These are phyloP conservation scores for Xylaria telfairii DNA, from an alignment of 495 filamentous ascomycete genomes.

Conservation along the genomic window DNA sequence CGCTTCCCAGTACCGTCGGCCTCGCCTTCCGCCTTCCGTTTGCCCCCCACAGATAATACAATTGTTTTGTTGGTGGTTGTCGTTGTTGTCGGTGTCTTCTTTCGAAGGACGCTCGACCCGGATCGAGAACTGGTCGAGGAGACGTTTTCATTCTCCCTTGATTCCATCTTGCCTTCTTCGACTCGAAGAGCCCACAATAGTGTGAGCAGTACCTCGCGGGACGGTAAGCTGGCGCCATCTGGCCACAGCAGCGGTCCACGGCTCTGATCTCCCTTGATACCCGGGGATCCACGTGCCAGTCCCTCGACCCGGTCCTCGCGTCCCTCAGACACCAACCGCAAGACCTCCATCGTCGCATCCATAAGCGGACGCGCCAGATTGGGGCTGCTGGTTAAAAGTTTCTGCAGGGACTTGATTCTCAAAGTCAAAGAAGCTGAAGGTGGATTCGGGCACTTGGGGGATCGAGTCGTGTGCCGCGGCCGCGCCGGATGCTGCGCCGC, in stretches of 20 bases:
- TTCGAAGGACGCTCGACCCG: slow-evolving; percentile 38
- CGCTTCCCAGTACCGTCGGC: slow-evolving; percentile 14
- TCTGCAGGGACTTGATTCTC: slow-evolving; percentile 57
- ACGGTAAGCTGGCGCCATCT: slow-evolving; percentile 53
- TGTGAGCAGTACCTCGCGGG: slow-evolving; percentile 58
- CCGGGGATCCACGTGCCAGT: slow-evolving; percentile 46
- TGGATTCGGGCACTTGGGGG: slow-evolving; percentile 39
- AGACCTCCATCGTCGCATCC: slow-evolving; percentile 90
- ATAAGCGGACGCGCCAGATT: slow-evolving; percentile 86
- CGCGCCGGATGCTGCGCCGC: slow-evolving; percentile 47
- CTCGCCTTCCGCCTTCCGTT: slow-evolving; percentile 30
- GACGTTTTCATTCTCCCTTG: slow-evolving; percentile 28
- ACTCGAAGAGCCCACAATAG: slow-evolving; percentile 58
- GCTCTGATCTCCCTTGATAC: slow-evolving; percentile 47
- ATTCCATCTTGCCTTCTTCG: slow-evolving; percentile 48
- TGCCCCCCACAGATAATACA: slow-evolving; percentile 38
- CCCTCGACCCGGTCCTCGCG: slow-evolving; percentile 45
- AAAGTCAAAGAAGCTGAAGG: slow-evolving; percentile 49
- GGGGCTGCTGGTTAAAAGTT: slow-evolving; percentile 81
- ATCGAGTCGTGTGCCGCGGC: slow-evolving; percentile 42
- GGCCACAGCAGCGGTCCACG: slow-evolving; percentile 49
- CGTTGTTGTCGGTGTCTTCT: slow-evolving; percentile 37
- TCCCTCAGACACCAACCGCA: slow-evolving; percentile 69
- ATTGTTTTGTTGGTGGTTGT: slow-evolving; percentile 25
- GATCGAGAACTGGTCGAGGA: slow-evolving; percentile 33